Conservation (phyloP, 2,329 filamentous ascomycete genomes). For the Zasmidium angulare region DNA sequence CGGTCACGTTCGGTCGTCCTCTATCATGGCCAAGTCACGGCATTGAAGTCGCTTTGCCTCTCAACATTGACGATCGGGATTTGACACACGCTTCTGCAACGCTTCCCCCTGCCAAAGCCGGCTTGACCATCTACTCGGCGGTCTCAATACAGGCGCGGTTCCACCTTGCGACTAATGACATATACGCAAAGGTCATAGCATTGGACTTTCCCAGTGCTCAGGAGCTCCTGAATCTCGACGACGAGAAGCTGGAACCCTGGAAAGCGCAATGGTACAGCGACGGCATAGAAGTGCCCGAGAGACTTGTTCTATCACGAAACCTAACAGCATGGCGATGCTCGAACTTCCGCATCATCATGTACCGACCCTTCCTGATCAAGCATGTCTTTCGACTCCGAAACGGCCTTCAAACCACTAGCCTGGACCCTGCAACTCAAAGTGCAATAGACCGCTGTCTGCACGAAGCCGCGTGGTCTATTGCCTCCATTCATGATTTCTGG, state of each 20-base stretch:
- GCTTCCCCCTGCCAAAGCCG: slow-evolving; percentile 17
- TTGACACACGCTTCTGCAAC: slow-evolving; percentile 33
- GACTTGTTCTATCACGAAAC: slow-evolving; percentile 43
- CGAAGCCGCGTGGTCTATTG: slow-evolving; percentile 44
- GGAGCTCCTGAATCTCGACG: slow-evolving; percentile 45
- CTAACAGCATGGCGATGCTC: slow-evolving; percentile 47
- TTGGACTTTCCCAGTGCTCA: slow-evolving; percentile 43
- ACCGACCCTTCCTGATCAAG: slow-evolving; percentile 48
- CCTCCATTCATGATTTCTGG: slow-evolving; percentile 43
- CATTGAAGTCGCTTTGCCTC: slow-evolving; percentile 45
- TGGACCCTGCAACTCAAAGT: slow-evolving; percentile 20
- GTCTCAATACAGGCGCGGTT: slow-evolving; percentile 48
- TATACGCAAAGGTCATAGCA: slow-evolving; percentile 50
- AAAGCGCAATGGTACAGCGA: slow-evolving; percentile 38
- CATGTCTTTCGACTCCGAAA: slow-evolving; percentile 32
- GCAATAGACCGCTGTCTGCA: slow-evolving; percentile 42
- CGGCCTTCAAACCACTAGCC: slow-evolving; percentile 2
- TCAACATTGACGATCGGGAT: slow-evolving; percentile 49
- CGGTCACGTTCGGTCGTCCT: slow-evolving; percentile 52
- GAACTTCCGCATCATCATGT: slow-evolving; percentile 52
- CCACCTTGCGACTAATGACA: slow-evolving; percentile 46
- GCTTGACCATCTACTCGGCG: slow-evolving; percentile 46
- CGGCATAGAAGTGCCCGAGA: slow-evolving; percentile 33
- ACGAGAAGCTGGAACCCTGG: slow-evolving; percentile 43
- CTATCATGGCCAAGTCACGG: slow-evolving; percentile 47